These are phyloP conservation scores for Chalciporus sp. DNA, from an alignment of 1,284 basidiomycete species.

Conservation along the genomic window DNA sequence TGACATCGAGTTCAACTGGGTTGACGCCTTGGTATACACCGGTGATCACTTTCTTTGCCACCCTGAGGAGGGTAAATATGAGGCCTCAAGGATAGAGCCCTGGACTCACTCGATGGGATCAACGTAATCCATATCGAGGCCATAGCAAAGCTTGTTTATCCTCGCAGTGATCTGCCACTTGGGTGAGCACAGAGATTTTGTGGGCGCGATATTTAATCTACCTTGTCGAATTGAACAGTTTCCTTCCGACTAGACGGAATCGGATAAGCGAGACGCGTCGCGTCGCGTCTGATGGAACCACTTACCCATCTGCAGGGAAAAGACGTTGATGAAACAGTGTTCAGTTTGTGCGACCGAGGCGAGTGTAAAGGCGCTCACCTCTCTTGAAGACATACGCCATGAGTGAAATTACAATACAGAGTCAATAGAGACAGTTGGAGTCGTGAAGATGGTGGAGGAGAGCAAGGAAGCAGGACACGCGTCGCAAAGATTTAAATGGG, in stretches of 20 bases:
- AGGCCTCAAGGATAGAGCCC: background rate
- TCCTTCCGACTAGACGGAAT: constrained; percentile 68
- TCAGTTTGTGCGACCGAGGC: constrained; percentile 10
- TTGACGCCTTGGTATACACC: constrained; percentile 97
- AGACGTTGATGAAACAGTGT: constrained; percentile 12
- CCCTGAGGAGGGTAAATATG: constrained; percentile 44
- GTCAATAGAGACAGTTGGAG: constrained; percentile 2
- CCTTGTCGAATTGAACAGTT: constrained; percentile 87
- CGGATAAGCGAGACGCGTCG: constrained; percentile 23
- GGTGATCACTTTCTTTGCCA: constrained; percentile 93
- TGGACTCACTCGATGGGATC: constrained; percentile 86
- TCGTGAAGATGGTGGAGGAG: constrained; percentile 36
- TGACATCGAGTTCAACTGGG: constrained; percentile 95
- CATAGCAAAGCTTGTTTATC: constrained; percentile 96
- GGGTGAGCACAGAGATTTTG: constrained; percentile 17
- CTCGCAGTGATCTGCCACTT: constrained; percentile 77
- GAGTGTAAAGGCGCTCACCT: constrained; percentile 47
- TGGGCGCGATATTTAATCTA: constrained; percentile 30
- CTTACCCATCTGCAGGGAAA: constrained; percentile 63
- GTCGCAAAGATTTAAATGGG: constrained; percentile 31
- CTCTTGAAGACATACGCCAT: constrained; percentile 79
- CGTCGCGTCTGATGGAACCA: constrained; percentile 35
- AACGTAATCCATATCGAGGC: constrained; percentile 91
- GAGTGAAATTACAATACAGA: constrained; percentile 5
- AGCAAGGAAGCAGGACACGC: constrained; percentile 33